Evolutionary conservation across 2,329 filamentous ascomycete genomes (phyloP).

Genomic region (Cladosporium phlei): DNA sequence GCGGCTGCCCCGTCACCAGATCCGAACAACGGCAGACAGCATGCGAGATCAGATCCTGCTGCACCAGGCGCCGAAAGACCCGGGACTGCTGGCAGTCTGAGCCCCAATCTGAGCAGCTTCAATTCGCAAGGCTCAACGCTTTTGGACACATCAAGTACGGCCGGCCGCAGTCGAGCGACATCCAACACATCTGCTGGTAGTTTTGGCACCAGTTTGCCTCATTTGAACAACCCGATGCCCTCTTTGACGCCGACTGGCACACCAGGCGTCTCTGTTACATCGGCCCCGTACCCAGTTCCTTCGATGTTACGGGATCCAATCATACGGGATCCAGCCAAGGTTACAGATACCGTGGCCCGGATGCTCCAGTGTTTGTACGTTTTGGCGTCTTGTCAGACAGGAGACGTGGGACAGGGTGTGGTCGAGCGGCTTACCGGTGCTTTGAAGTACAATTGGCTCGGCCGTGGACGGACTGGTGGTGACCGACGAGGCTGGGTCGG

Average conservation of each 20-base stretch:
- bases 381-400: slow-evolving; percentile 68
- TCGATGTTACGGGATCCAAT: slow-evolving; percentile 2
- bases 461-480: slow-evolving; percentile 79
- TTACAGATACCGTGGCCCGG: slow-evolving; percentile 88
- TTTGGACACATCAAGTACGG: slow-evolving; percentile 55
- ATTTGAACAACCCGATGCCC: slow-evolving; percentile 25
- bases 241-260: slow-evolving; percentile 14
- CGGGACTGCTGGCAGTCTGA: slow-evolving; percentile 70
- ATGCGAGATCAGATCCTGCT: slow-evolving; percentile 29
- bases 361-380: slow-evolving; percentile 97
- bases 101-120: slow-evolving; percentile 71
- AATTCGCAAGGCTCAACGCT: slow-evolving; percentile 75
- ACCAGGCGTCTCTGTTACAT: slow-evolving; percentile 22
- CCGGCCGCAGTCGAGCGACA: slow-evolving; percentile 69
- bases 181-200: slow-evolving; percentile 66
- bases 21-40: slow-evolving; percentile 22
- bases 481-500: slow-evolving; percentile 89
- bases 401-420: slow-evolving; percentile 68
- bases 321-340: slow-evolving; percentile 54
- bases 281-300: slow-evolving; percentile 17
- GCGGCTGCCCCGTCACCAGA: slow-evolving; percentile 37
- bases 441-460: slow-evolving; percentile 95
- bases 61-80: slow-evolving; percentile 30
- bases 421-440: slow-evolving; percentile 80
- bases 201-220: slow-evolving; percentile 38